phyloP scores from a whole-genome alignment of 2,329 filamentous ascomycete species.

The Boeremia lycopersici region DNA sequence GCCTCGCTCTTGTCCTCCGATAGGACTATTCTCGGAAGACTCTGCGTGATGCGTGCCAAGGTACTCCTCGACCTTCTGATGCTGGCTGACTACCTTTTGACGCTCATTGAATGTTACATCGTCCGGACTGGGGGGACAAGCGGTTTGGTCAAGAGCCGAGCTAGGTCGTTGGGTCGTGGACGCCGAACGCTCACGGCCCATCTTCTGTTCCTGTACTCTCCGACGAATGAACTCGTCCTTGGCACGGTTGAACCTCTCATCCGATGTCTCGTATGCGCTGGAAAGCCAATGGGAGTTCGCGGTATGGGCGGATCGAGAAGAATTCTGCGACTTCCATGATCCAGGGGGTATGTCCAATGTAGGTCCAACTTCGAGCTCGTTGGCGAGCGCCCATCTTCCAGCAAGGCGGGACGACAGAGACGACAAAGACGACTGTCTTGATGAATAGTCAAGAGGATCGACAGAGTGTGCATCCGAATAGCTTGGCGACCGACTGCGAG shows the following conservation, averaged over 20 bases:
- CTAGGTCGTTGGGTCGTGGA: conserved; percentile 32
- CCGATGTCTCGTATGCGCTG: conserved; percentile 32
- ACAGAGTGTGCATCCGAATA: conserved; percentile 46
- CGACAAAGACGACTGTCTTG: conserved; percentile 49
- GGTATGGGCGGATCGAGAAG: conserved; percentile 12
- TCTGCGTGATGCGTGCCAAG: conserved; percentile 34
- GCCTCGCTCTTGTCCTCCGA: conserved; percentile 34
- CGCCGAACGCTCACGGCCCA: conserved; percentile 32
- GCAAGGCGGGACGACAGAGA: conserved; percentile 45
- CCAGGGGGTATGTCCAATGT: conserved; percentile 24
- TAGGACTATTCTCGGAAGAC: conserved; percentile 51
- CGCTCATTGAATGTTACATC: conserved; percentile 43
- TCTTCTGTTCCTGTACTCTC: conserved; percentile 39
- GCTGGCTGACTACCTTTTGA: conserved; percentile 34
- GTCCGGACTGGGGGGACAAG: conserved; percentile 57
- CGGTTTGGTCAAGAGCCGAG: conserved; percentile 40
- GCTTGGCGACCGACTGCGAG: conserved; percentile 51
- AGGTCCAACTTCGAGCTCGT: conserved; percentile 33
- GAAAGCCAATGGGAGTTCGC: conserved; percentile 15
- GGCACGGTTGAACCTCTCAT: conserved; percentile 45
- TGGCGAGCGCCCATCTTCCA: conserved; percentile 29
- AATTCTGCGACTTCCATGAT: conserved; percentile 11
- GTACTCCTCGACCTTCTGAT: conserved; percentile 40
- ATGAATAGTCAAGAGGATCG: conserved; percentile 33
- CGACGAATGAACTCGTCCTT: conserved; percentile 48